Conservation (phyloP, 2,329 filamentous ascomycete genomes). For the Aspergillus sp. region DNA sequence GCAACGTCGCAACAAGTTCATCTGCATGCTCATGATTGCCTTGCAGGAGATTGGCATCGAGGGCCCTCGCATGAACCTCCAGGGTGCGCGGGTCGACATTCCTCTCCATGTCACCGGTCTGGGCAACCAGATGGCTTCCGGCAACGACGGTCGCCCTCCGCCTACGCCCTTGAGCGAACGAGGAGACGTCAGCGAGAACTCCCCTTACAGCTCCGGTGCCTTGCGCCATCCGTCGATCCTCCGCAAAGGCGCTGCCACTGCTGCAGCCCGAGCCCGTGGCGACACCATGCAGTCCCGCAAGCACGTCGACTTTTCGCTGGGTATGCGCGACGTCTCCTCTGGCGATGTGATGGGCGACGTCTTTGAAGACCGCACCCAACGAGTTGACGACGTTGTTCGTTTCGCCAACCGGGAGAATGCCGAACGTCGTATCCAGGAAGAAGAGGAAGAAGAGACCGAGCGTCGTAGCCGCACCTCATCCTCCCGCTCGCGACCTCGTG, state of each 20-base stretch:
- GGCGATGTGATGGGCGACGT: conserved; percentile 64
- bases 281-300: conserved; percentile 61
- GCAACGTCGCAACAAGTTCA: conserved; percentile 89
- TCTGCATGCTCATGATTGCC: conserved; percentile 82
- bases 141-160: conserved; percentile 45
- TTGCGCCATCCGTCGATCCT: conserved; percentile 54
- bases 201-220: conserved; percentile 23
- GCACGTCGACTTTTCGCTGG: conserved; percentile 69
- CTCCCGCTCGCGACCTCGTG: conserved; percentile 22
- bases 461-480: conserved; percentile 28
- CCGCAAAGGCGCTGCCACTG: conserved; percentile 47
- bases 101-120: conserved; percentile 63
- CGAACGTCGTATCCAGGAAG: conserved; percentile 40
- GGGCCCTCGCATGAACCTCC: conserved; percentile 72
- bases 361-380: conserved; percentile 55
- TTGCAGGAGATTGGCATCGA: conserved; percentile 84
- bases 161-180: conserved; percentile 31
- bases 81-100: conserved; percentile 65
- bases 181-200: conserved; percentile 28
- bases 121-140: conserved; percentile 44
- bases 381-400: conserved; percentile 43
- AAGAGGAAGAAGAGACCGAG: conserved; percentile 33
- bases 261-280: conserved; percentile 50
- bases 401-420: conserved; percentile 39
- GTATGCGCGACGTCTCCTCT: conserved; percentile 60